Conservation (phyloP, 1,284 basidiomycete genomes). For the Ceratorhiza oryzae-sativae region DNA sequence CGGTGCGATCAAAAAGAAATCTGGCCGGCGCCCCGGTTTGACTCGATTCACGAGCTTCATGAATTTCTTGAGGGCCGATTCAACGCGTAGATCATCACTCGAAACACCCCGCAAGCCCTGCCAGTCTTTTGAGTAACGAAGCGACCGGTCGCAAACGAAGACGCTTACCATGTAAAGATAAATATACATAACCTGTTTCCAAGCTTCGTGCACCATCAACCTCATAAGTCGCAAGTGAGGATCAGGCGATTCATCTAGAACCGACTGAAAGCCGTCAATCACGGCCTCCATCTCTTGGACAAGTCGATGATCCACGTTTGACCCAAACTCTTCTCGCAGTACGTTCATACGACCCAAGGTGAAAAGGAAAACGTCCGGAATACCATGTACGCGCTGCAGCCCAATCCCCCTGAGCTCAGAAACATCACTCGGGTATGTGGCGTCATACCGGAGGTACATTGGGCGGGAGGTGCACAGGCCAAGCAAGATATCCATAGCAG, state of each 20-base stretch:
- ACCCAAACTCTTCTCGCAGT: conserved; percentile 4
- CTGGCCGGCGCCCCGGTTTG: conserved; percentile 17
- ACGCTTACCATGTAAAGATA: conserved; percentile 16
- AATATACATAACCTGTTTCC: conserved; percentile 23
- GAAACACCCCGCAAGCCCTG: conserved; percentile 12
- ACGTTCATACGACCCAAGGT: conserved; percentile 16
- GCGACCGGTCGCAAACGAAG: too few relatives aligned
- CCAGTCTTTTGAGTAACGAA: background rate
- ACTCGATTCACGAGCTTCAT: background rate
- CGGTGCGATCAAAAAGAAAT: background rate
- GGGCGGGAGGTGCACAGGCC: background rate
- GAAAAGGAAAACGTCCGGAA: conserved; percentile 10
- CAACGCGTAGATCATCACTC: background rate
- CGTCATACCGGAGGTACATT: conserved; percentile 16
- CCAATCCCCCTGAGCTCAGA: background rate
- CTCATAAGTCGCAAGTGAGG: background rate
- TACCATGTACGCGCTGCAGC: conserved; percentile 19
- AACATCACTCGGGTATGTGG: background rate
- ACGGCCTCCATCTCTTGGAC: conserved; percentile 3
- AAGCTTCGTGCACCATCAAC: conserved; percentile 14
- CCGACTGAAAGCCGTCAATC: background rate
- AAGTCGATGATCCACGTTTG: background rate
- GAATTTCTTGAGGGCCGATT: background rate
- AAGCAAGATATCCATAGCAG: conserved; percentile 6
- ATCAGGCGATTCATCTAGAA: background rate